Evolutionary conservation across 805 yeast species (phyloP), one percentile per base, ranked within the genome.

Genomic region (Helenozyma baotianmanensis): DNA sequence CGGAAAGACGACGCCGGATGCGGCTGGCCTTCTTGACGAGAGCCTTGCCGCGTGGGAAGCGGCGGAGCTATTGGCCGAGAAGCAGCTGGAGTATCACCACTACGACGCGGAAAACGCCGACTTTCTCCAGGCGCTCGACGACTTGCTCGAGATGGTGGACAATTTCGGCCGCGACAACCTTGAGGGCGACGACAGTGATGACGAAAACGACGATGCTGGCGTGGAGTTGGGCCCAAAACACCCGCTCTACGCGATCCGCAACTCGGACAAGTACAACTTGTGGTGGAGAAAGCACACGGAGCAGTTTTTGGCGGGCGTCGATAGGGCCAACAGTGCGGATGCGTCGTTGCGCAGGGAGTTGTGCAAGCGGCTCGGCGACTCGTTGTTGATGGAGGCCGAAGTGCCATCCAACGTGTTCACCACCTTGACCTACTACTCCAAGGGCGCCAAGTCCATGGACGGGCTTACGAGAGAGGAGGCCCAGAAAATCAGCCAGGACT

Each of bases 381-480:
- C 81, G 12, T 73, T 69, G 38, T 59, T 82, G 31, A 74, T 73
- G 57, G 77, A 79, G 41, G 80, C 88, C 2, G 88, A 82, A 53
- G 64, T 55, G 18, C 82, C 84, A 1, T 61, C 80, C 1, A 57
- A 60, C 7, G 63, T 70, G 2, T 83, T 65, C 51, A 72, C 82
- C 14, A 54, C 74, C 2, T 61, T 80, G 34, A 69, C 71, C 18
- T 82, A 80, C 50, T 84, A 71, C 32, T 54, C 19, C 69, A 62
- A 23, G 57, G 58, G 41, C 4, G 40, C 37, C 10, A 39, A 43
- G 17, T 63, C 62, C 30, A 47, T 65, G 13, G 47, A 60, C 23
- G 74, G 74, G 1, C 42, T 67, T 23, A 42, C 54, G 9, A 41
- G 42, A 14, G 53, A 63, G 19, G 56, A 63, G n/a, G 75, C 83